Base-by-base conservation (phyloP, 75 land plant genomes). In the Azolla pinnata region DNA sequence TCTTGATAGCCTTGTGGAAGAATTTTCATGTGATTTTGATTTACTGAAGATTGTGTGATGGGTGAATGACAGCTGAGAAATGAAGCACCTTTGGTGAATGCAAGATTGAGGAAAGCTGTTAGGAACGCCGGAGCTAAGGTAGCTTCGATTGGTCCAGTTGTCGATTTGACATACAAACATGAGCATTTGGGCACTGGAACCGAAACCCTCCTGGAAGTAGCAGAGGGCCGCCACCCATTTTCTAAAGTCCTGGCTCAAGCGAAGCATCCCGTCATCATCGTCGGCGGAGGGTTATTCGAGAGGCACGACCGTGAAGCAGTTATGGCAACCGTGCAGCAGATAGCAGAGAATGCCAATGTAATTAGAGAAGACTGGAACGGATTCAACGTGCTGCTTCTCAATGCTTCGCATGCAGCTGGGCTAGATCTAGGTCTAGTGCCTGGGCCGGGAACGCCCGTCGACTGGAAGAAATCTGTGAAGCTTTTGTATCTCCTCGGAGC, bases 71-170 rank as follows among this genome's bases (percentile, higher is more conserved):
- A 92, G 97, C 83, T 93, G 63, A 81, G 98, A 67, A 72, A 83
- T 29, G 98, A 93, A 75, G 98, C 96, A 63, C 81, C 98, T 0
- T 73, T 93, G 91, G 81, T 93, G 48, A 93, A 93, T 71, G 84
- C 90, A 32, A 74, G 98, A 61, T 79, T 93, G 59, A 76, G 90
- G 32, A 93, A 93, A 65, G 82, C 90, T 48, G 96, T 93, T 5
- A 52, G 81, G 29, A 73, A 70, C 60, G 64, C 70, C 5, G 69
- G 73, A 42, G 90, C 98, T 1, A 93, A 77, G 74, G 96, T 93
- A 23, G 98, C 80, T 1, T 75, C 80, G 29, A 72, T 93, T 70
- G 98, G 96, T 19, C 83, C 90, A 21, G 53, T 67, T 46, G 64
- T 82, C 29, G 98, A 93, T 44, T 75, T 93, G 54, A 79, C 84